Percentiles rank a stretch among this genome's conserved stretches.
These are phyloP conservation scores for Ogataea henricii DNA, from an alignment of 805 yeast genomes.

Conservation along the genomic window DNA sequence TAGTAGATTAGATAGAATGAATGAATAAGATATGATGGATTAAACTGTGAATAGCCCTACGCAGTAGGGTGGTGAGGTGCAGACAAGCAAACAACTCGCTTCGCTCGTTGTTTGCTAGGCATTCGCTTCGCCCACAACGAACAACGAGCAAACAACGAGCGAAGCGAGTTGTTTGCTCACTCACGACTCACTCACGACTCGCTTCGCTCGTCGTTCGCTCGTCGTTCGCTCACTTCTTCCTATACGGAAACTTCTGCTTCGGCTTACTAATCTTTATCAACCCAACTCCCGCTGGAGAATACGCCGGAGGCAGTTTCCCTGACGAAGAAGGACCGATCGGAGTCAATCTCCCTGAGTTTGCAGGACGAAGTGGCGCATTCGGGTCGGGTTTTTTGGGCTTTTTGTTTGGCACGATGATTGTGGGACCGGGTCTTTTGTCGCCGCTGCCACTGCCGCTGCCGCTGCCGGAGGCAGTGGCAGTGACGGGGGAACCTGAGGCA, in stretches of 20 bases:
- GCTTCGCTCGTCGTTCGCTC: neutral
- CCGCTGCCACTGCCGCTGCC: too few species aligned
- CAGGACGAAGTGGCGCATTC: neutral
- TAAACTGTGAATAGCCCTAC: too few species aligned
- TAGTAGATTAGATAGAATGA: too few species aligned
- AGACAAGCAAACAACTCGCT: too few species aligned
- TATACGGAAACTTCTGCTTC: conserved; percentile 17
- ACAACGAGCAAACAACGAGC: too few species aligned
- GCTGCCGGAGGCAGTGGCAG: too few species aligned
- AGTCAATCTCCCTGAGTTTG: neutral
- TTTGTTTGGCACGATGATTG: neutral
- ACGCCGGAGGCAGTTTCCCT: neutral
- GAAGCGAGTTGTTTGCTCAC: too few species aligned
- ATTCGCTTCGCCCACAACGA: too few species aligned
- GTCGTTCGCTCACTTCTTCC: conserved; percentile 4
- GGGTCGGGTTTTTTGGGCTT: neutral
- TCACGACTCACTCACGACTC: neutral
- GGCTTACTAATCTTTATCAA: conserved; percentile 28
- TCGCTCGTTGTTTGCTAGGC: too few species aligned
- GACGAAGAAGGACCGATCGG: neutral
- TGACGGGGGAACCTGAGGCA: too few species aligned
- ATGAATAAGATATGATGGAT: too few species aligned
- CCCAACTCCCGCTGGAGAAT: conserved; percentile 8
- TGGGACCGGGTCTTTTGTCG: conserved; percentile 1
- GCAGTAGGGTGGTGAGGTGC: too few species aligned